Percentiles rank a stretch among this genome's conserved stretches.
These are phyloP conservation scores for Musa schizocarpa DNA, from an alignment of 176 grass and related monocot genomes.

Conservation along the genomic window DNA sequence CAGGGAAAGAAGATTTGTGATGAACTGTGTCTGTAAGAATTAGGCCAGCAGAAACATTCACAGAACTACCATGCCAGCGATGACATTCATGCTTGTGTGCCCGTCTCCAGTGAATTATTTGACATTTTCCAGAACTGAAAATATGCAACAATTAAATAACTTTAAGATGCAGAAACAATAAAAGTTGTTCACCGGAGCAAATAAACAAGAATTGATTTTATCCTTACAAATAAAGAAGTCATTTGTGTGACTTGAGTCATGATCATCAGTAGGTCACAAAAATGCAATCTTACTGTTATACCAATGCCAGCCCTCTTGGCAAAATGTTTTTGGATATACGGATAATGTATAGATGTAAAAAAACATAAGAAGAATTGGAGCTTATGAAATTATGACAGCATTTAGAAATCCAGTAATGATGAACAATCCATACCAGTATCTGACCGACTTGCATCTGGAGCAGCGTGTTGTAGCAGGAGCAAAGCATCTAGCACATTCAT, in stretches of 20 bases:
- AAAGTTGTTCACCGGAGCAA: not conserved
- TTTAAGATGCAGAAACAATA: not conserved
- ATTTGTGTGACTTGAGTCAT: not conserved
- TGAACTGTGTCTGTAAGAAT: slow-evolving; percentile 31
- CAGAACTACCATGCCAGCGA: slow-evolving; percentile 38
- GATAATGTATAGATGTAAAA: too few relatives aligned
- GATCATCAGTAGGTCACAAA: too few relatives aligned
- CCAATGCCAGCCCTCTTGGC: too few relatives aligned
- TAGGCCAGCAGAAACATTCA: slow-evolving; percentile 26
- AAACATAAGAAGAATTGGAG: not conserved
- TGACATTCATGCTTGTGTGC: slow-evolving; percentile 75
- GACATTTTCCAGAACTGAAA: slow-evolving; percentile 84
- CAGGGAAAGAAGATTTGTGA: slow-evolving; percentile 51
- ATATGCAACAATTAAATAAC: not conserved
- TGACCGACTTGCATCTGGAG: slow-evolving; percentile 90
- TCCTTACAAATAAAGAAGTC: too few relatives aligned
- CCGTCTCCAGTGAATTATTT: slow-evolving; percentile 90
- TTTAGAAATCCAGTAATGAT: too few relatives aligned
- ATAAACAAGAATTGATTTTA: too few relatives aligned
- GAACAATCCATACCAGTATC: slow-evolving; percentile 63
- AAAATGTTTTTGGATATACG: too few relatives aligned
- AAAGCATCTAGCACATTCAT: slow-evolving; percentile 81
- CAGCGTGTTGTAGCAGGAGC: slow-evolving; percentile 84
- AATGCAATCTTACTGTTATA: too few relatives aligned
- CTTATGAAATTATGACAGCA: too few relatives aligned